Evolutionary conservation across 306 rosid species (phyloP).

Genomic region (Styphnolobium japonicum): DNA sequence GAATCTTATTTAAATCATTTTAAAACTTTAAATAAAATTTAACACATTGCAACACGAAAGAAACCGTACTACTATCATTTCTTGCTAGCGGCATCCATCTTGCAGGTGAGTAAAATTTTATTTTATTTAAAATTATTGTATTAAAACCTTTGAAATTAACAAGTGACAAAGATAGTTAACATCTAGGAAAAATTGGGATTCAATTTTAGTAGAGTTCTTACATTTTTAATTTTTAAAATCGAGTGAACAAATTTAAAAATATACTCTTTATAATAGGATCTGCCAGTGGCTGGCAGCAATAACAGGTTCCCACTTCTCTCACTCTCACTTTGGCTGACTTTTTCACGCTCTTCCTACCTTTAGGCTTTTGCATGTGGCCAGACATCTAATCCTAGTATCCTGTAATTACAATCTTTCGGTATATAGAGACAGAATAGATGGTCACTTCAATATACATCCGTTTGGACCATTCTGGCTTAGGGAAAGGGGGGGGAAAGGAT

Average conservation of each 20-base stretch:
- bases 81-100: not conserved
- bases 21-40: no score
- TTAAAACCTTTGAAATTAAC: not conserved
- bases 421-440: conserved; percentile 3
- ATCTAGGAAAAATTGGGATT: not conserved
- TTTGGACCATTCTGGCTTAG: not conserved
- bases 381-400: conserved; percentile 13
- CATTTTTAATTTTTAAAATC: no score
- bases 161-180: not conserved
- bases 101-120: not conserved
- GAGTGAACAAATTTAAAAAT: no score
- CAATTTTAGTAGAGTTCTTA: no score
- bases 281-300: not conserved
- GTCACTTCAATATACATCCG: not conserved
- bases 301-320: no score
- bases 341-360: not conserved
- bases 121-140: not conserved
- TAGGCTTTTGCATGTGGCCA: not conserved
- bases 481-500: conserved; percentile 3
- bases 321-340: not conserved
- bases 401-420: conserved; percentile 15
- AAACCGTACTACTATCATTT: no score
- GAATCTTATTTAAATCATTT: no score
- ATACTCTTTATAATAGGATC: not conserved
- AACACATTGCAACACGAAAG: no score